Evolutionary conservation across 495 filamentous ascomycete genomes (phyloP), one percentile per base, ranked within the genome.

Genomic region (Rhypophila decipiens): DNA sequence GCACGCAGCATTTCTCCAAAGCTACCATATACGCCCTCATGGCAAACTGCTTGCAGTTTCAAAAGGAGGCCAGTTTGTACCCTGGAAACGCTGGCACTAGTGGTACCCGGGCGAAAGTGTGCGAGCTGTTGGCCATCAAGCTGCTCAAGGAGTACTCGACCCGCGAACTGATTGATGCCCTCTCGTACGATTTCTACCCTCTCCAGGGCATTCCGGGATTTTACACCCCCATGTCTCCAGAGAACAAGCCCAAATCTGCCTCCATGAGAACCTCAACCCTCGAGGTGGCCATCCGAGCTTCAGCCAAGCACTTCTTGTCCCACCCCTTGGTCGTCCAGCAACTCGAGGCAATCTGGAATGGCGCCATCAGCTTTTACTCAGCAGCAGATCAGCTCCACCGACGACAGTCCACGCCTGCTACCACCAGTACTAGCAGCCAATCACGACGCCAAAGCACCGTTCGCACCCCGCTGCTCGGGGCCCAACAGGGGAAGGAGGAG

Each of bases 321-420:
- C 90, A 96, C 57, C 89, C 90, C 2, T 72, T 94, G 3, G 88
- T 95, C 2, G 83, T 95, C 4, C 87, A 93, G 64, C 90, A 96
- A 61, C 75, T 96, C 15, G 88, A 95, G 63, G 90, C 90, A 38
- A 94, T 96, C 38, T 96, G 90, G 90, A 90, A 88, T 19, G 90
- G 90, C 3, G 90, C 85, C 7, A 87, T 96, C 44, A 88, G 91
- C 36, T 95, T 96, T 59, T 84, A 95, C 66, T 90, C 87, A 4
- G 78, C 82, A 13, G 85, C 88, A 15, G 90, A 95, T 61, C 85
- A 78, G 47, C 70, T 94, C 5, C 89, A 94, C 66, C 82, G 87
- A 12, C 67, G 65, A 39, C 43, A 52, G 4, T 50, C 63, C 0
- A 46, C 29, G 12, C 13, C 18, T 4, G 20, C 43, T 36, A 44